Evolutionary conservation across 495 filamentous ascomycete genomes (phyloP).

Genomic region (Cudoniella acicularis): DNA sequence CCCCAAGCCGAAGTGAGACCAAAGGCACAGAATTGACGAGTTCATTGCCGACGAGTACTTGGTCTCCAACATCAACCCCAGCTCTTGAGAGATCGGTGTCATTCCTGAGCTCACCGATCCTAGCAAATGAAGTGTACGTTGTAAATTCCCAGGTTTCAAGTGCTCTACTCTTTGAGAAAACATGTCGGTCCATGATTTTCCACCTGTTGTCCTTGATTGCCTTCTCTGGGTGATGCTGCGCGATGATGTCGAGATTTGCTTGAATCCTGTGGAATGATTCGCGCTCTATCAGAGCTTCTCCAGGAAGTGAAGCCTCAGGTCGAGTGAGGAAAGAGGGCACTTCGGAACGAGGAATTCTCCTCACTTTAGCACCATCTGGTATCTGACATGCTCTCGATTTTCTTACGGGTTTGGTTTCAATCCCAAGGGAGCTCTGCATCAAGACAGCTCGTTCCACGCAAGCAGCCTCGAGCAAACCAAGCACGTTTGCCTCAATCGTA

Average conservation of each 20-base stretch:
- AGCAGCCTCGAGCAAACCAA: conserved; percentile 7
- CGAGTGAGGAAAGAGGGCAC: conserved; percentile 5
- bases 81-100: conserved; percentile 19
- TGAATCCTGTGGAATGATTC: not conserved
- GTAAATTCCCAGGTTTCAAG: conserved; percentile 7
- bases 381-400: not conserved
- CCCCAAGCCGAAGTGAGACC: conserved; percentile 17
- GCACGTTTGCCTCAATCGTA: not conserved
- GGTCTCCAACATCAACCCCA: conserved; percentile 6
- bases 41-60: conserved; percentile 7
- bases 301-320: not conserved
- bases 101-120: conserved; percentile 20
- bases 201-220: not conserved
- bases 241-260: not conserved
- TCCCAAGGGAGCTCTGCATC: not conserved
- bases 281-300: not conserved
- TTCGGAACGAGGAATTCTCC: not conserved
- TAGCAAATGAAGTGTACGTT: conserved; percentile 5
- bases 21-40: conserved; percentile 19
- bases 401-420: not conserved
- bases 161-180: not conserved
- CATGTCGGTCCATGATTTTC: not conserved
- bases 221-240: not conserved
- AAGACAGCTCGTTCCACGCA: conserved; percentile 8
- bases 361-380: not conserved